Evolutionary conservation across 2,329 filamentous ascomycete genomes (phyloP).

Genomic region (Neonectria ditissima): DNA sequence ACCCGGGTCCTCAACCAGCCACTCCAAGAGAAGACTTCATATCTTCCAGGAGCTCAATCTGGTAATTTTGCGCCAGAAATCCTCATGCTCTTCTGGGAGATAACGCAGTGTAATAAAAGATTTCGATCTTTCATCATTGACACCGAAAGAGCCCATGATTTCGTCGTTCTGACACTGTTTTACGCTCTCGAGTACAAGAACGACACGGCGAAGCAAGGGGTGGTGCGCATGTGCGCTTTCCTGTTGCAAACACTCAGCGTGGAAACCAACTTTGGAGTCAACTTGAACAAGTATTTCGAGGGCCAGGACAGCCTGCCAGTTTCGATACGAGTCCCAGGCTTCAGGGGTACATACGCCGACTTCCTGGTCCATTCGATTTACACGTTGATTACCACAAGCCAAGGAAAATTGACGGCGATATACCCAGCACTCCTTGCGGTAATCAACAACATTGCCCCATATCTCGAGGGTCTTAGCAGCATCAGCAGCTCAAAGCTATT

Average conservation of each 20-base stretch:
- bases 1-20: constrained; percentile 92
- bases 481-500: constrained; percentile 84
- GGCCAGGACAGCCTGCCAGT: constrained; percentile 88
- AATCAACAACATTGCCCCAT: constrained; percentile 91
- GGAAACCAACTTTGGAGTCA: constrained; percentile 89
- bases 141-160: constrained; percentile 92
- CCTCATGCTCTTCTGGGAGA: constrained; percentile 97
- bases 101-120: constrained; percentile 95
- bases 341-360: constrained; percentile 91
- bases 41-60: constrained; percentile 86
- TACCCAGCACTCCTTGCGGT: constrained; percentile 93
- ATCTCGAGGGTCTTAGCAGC: constrained; percentile 80
- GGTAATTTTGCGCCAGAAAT: constrained; percentile 93
- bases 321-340: constrained; percentile 84
- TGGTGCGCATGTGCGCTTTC: constrained; percentile 98
- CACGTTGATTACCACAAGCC: constrained; percentile 88
- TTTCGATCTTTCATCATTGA: constrained; percentile 98
- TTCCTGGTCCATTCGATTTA: constrained; percentile 97
- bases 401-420: constrained; percentile 89
- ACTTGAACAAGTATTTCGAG: constrained; percentile 89
- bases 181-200: constrained; percentile 91
- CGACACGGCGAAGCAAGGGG: constrained; percentile 87
- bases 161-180: constrained; percentile 89
- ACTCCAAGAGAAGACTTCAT: constrained; percentile 87
- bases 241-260: constrained; percentile 94